Percentiles rank a stretch among this genome's conserved stretches.
Evolutionary conservation across 2,329 filamentous ascomycete species (phyloP).

Genomic region (Davidsoniella virescens): DNA sequence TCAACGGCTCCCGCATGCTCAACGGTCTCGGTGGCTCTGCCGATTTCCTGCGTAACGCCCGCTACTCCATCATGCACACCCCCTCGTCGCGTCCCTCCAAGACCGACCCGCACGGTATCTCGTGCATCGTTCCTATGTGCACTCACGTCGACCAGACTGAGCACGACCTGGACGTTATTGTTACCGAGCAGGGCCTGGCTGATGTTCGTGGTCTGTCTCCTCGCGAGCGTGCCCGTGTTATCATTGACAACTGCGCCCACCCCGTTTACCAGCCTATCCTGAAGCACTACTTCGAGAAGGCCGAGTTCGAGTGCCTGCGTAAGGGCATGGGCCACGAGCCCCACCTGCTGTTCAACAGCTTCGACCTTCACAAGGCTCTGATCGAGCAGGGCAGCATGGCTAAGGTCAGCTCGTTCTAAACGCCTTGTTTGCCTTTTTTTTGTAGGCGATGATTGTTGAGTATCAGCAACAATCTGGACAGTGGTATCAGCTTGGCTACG

Average conservation of each 20-base stretch:
- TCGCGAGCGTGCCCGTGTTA: slow-evolving; percentile 63
- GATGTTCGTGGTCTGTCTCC: slow-evolving; percentile 72
- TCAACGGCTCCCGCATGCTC: slow-evolving; percentile 77
- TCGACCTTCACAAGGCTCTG: slow-evolving; percentile 79
- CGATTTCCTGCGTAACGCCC: slow-evolving; percentile 62
- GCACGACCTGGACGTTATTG: slow-evolving; percentile 79
- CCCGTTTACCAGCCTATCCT: slow-evolving; percentile 73
- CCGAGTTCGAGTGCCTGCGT: slow-evolving; percentile 68
- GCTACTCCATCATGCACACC: slow-evolving; percentile 90
- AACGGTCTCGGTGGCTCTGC: slow-evolving; percentile 71
- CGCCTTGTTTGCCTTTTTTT: too few relatives aligned
- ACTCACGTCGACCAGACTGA: slow-evolving; percentile 88
- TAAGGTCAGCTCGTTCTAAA: slow-evolving; percentile 40
- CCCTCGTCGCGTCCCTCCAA: slow-evolving; percentile 67
- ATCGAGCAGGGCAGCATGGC: slow-evolving; percentile 71
- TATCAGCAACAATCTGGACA: too few relatives aligned
- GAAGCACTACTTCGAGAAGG: slow-evolving; percentile 66
- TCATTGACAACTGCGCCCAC: slow-evolving; percentile 76
- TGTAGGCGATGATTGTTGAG: too few relatives aligned
- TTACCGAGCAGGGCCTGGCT: slow-evolving; percentile 60
- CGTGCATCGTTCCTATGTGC: slow-evolving; percentile 85
- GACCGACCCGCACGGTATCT: slow-evolving; percentile 65
- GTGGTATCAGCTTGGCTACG: too few relatives aligned
- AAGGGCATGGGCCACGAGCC: slow-evolving; percentile 87
- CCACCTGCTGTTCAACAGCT: slow-evolving; percentile 69